Base-by-base conservation (phyloP, 2,329 filamentous ascomycete species). In the Macrophomina tecta region DNA sequence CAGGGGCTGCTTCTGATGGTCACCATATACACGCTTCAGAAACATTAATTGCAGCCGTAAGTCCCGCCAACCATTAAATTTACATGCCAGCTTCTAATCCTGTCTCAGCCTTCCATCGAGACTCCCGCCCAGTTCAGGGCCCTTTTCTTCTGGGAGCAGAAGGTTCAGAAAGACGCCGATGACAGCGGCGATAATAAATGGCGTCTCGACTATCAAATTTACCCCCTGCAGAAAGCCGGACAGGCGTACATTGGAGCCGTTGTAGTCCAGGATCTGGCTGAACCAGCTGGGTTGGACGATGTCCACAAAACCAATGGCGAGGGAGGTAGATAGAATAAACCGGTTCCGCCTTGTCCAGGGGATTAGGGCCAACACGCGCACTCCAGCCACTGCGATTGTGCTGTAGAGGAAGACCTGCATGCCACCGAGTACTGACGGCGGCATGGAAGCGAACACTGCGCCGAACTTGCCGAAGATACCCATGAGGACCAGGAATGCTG, bases 341-440 rank as follows among this genome's bases (percentile, higher is more conserved):
- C 73, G 68, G 64, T 75, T 71, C 4, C 73, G 69, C 9, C 72
- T 68, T 9, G 72, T 74, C 72, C 72, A 75, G 6, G 68, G 23
- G 18, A 75, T 72, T 40, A 75, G 69, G 2, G 70, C 72, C 12
- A 75, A 71, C 5, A 75, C 72, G 3, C 73, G 69, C 28, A 75
- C 70, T 51, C 73, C 73, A 14, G 72, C 72, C 23, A 75, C 72
- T 9, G 72, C 70, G 23, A 74, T 74, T 11, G 72, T 75, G 58
- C 69, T 70, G 62, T 74, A 74, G 12, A 74, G 67, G 46, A 74
- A 75, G 8, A 74, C 72, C 67, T 83, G 81, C 80, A 83, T 83
- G 8, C 81, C 81, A 5, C 81, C 81, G 1, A 84, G 74, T 6
- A 83, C 80, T 5, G 81, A 80, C 3, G 73, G 73, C 16, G 72